A percentile compares a stretch with the other conserved stretches of the same genome.
Conservation (phyloP, 2,329 filamentous ascomycete genomes). For the Aspergillus sp. region DNA sequence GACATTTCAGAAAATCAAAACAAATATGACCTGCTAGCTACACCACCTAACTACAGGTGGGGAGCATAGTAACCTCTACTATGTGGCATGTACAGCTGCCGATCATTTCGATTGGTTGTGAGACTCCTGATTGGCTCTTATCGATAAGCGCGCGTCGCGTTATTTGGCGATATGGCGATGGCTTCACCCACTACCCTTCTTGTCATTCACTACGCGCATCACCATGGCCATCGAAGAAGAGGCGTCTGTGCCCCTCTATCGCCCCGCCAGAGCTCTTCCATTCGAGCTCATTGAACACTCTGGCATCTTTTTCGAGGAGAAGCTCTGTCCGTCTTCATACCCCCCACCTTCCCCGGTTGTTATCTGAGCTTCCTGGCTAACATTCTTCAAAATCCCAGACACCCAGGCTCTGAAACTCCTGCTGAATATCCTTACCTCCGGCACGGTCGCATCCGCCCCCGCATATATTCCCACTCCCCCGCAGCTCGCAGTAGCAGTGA, state of each 20-base stretch:
- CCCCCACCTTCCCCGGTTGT: neutral
- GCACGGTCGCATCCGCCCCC: conserved; percentile 36
- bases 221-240: conserved; percentile 16
- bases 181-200: neutral
- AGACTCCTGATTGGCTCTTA: no score
- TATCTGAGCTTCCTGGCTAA: conserved; percentile 1
- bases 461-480: conserved; percentile 64
- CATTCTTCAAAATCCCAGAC: conserved; percentile 35
- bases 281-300: conserved; percentile 62
- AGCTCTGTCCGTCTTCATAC: conserved; percentile 52
- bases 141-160: neutral
- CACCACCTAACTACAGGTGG: no score
- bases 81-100: no score
- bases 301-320: conserved; percentile 70
- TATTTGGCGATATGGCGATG: neutral
- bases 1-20: neutral
- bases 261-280: conserved; percentile 53
- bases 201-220: neutral
- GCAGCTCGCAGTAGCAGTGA: conserved; percentile 72
- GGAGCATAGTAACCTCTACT: no score
- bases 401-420: conserved; percentile 60
- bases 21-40: no score
- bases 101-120: no score
- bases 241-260: conserved; percentile 38
- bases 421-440: conserved; percentile 35